phyloP scores from a whole-genome alignment of 257 asterid species.

The Mentha longifolia region DNA sequence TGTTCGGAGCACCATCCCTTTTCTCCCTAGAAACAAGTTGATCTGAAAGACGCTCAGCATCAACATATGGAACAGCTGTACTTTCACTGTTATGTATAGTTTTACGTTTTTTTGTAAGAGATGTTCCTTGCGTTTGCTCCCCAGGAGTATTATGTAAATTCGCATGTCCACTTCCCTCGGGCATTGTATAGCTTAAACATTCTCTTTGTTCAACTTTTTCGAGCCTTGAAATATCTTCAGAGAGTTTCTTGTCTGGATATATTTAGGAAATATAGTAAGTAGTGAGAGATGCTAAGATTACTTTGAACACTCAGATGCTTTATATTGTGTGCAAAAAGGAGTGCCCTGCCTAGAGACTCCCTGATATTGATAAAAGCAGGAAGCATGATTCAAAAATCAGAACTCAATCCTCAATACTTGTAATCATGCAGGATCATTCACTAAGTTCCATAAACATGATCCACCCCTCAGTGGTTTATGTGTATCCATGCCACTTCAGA shows the following conservation, averaged over 20 bases:
- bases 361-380: not conserved
- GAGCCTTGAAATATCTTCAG: conserved; percentile 61
- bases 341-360: not conserved
- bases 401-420: not conserved
- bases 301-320: conserved; percentile 9
- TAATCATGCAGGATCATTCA: conserved; percentile 2
- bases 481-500: conserved; percentile 11
- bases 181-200: conserved; percentile 26
- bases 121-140: conserved; percentile 27
- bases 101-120: conserved; percentile 47
- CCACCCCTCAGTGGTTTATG: not conserved
- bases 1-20: conserved; percentile 34
- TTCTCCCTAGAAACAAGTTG: conserved; percentile 27
- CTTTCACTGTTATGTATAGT: conserved; percentile 30
- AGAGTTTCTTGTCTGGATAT: conserved; percentile 58
- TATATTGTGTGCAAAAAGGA: not conserved
- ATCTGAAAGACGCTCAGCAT: conserved; percentile 38
- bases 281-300: not conserved
- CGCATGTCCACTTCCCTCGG: conserved; percentile 41
- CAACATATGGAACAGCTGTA: conserved; percentile 29
- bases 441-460: conserved; percentile 5
- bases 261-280: conserved; percentile 16
- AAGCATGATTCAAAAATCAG: conserved; percentile 9
- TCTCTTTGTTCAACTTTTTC: conserved; percentile 43
- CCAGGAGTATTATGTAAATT: conserved; percentile 43